Base-by-base conservation (phyloP, 148 eudicot genomes). In the Vaccinium myrtillus region DNA sequence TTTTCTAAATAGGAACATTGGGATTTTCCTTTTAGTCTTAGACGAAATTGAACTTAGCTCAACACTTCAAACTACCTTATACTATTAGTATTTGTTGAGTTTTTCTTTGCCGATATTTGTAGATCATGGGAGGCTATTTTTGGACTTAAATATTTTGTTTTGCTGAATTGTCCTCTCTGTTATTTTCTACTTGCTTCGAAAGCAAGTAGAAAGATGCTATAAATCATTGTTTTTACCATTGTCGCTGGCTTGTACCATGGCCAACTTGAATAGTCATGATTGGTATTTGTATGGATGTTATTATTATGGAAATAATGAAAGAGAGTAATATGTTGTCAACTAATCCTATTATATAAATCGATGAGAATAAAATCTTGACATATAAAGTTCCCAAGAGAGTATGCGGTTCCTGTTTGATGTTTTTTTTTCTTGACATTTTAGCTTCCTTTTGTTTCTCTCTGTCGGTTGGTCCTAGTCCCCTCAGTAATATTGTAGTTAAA, bases 401-500 rank as follows among this genome's bases (percentile, higher is more conserved):
- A 49, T 58, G 56, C 23, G 25, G 65, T 77, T 77, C 11, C 27
- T 9, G 19, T 14, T 53, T 69, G 16, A 53, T 63, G n/a, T n/a
- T 71, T 15, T 73, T 6, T 39, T 36, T 32, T 32, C 21, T 55
- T 19, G 39, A 21, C 16, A 9, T 36, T 36, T 79, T 58, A 30
- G 2, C 16, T 58, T 36, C n/a, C 30, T 39, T 23, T 80, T 32
- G 14, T 65, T 12, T 80, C 59, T 36, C 32, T 70, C 4, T 70
- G 19, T 81, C 18, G 82, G 12, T 65, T 21, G 53, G 71, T 43
- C 12, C 39, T 58, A 16, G 78, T 13, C n/a, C 46, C 54, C 65
- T 23, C 27, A 30, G 32, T 61, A 65, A 87, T 16, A 50, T 30
- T 71, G 76, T 86, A 81, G 63, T 82, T 81, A 54, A n/a, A 61